These are phyloP conservation scores for Neoscytalidium dimidiatum DNA, from an alignment of 2,329 filamentous ascomycete species.

Conservation along the genomic window DNA sequence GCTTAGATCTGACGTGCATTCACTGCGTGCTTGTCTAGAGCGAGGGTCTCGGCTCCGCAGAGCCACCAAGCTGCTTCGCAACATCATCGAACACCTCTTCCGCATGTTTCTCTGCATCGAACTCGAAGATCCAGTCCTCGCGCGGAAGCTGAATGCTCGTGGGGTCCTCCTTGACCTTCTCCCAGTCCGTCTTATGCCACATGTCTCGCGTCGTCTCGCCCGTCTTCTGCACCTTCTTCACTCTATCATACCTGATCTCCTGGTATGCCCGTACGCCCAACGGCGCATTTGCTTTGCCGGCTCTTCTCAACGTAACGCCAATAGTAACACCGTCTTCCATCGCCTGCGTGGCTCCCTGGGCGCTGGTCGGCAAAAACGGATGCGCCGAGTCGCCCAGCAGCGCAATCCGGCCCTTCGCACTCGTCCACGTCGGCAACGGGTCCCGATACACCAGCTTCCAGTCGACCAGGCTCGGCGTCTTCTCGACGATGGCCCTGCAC, in stretches of 20 bases:
- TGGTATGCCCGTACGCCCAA: conserved; percentile 10
- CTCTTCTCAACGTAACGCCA: conserved; percentile 6
- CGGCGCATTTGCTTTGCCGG: conserved; percentile 8
- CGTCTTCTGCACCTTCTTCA: conserved; percentile 25
- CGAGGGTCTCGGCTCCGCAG: background rate
- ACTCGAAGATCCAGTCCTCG: conserved; percentile 10
- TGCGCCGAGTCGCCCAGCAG: conserved; percentile 22
- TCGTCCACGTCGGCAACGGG: conserved; percentile 20
- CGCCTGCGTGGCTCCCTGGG: conserved; percentile 19
- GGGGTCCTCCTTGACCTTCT: conserved; percentile 10
- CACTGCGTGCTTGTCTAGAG: background rate
- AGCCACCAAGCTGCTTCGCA: conserved; percentile 25
- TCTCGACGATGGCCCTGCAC: conserved; percentile 46
- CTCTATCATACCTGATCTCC: conserved; percentile 9
- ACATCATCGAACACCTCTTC: conserved; percentile 25
- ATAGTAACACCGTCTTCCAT: conserved; percentile 22
- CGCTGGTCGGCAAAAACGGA: conserved; percentile 21
- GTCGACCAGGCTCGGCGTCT: conserved; percentile 31
- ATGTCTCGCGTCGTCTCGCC: conserved; percentile 17
- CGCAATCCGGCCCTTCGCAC: background rate
- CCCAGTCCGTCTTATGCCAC: conserved; percentile 31
- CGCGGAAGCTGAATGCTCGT: background rate
- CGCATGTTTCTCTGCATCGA: conserved; percentile 11
- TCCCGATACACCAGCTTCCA: conserved; percentile 22
- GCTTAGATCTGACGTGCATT: no score